Conservation (phyloP, 2,329 filamentous ascomycete genomes). For the Scortechinia acanthostroma region DNA sequence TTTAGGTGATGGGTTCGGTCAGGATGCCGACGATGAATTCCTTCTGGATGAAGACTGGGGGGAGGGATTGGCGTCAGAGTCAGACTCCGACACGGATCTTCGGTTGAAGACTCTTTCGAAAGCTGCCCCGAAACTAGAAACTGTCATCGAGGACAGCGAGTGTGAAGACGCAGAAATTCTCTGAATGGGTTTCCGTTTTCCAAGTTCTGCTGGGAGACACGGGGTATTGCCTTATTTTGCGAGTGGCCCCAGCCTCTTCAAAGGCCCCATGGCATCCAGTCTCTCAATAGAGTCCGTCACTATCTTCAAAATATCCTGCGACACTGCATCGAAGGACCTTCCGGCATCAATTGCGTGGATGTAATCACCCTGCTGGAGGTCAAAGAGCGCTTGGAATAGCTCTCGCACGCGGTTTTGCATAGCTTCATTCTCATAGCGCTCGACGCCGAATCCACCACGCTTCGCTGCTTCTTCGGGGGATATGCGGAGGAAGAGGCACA, state of each 20-base stretch:
- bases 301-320: conserved; percentile 20
- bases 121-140: conserved; percentile 16
- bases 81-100: conserved; percentile 13
- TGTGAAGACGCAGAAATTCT: conserved; percentile 35
- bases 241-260: not conserved
- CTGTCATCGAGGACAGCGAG: conserved; percentile 46
- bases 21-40: too few relatives aligned
- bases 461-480: conserved; percentile 45
- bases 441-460: conserved; percentile 49
- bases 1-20: too few relatives aligned
- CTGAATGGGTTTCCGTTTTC: too few relatives aligned
- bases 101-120: conserved; percentile 5
- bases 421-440: conserved; percentile 52
- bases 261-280: conserved; percentile 17
- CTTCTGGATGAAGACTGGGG: not conserved
- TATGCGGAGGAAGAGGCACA: conserved; percentile 55
- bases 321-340: conserved; percentile 37
- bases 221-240: not conserved
- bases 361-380: conserved; percentile 35
- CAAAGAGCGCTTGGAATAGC: conserved; percentile 41
- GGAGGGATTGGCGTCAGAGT: conserved; percentile 6
- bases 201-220: too few relatives aligned
- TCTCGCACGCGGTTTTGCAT: conserved; percentile 50
- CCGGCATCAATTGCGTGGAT: conserved; percentile 48
- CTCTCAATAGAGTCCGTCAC: conserved; percentile 13